Base-by-base conservation (phyloP, 2,329 filamentous ascomycete species). In the Coniochaeta hoffmannii region DNA sequence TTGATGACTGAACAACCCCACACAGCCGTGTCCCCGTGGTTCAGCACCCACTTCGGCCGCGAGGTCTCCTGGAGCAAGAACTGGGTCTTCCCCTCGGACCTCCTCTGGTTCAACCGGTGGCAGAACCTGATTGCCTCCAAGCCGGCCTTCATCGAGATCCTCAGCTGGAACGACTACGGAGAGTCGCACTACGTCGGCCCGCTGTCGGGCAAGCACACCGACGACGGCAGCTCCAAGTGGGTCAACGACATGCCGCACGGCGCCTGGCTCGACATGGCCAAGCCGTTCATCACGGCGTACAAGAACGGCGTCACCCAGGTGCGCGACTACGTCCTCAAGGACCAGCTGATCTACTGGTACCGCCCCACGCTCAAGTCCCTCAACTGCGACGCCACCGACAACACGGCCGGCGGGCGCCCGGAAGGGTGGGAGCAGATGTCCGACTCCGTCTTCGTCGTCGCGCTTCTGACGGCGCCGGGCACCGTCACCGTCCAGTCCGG, bases 271-370 rank as follows among this genome's bases (percentile, higher is more conserved):
- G 71, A 75, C 32, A 70, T 76, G 68, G 68, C 73, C 14, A 69
- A 71, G 55, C 73, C 73, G 14, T 53, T 57, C 26, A 58, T 58
- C 28, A 28, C 44, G 7, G 53, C 53, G 7, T 58, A 56, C 55
- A 54, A 57, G 32, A 50, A 22, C 19, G 55, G 55, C 26, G 44
- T n/a, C 11, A 31, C 54, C 15, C 38, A 41, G 15, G 11, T 31
- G 14, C 28, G 24, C n/a, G 28, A n/a, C 17, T 74, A 73, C 64
- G 74, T 80, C 58, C 65, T 67, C 35, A 65, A 71, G 12, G 79
- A 82, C 22, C 70, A 77, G 63, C 63, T 82, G 14, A 66, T 79
- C 31, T 82, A 82, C 68, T 82, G 79, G 79, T 82, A 80, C 65
- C 73, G 78, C 1, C 78, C 76, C 2, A 79, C 74, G 1, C 72